These are phyloP conservation scores for Cladophialophora carrionii DNA, from an alignment of 2,329 filamentous ascomycete genomes.

Conservation along the genomic window DNA sequence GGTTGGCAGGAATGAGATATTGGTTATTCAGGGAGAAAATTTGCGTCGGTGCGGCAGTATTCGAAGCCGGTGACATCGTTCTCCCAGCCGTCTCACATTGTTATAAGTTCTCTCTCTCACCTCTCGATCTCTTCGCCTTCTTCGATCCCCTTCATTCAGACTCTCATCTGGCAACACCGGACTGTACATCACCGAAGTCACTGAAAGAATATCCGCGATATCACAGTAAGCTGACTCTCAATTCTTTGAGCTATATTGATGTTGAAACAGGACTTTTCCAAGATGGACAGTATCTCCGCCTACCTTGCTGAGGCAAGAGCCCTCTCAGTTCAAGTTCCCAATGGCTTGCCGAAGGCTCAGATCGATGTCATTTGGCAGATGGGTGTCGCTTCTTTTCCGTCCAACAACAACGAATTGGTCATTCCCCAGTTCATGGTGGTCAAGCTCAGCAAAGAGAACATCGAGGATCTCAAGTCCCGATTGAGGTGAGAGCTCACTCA, in stretches of 20 bases:
- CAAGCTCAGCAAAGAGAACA: conserved; percentile 41
- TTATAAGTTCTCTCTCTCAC: conserved; percentile 1
- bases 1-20: background rate
- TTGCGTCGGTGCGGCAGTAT: conserved; percentile 12
- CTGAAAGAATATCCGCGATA: background rate
- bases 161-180: background rate
- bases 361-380: conserved; percentile 43
- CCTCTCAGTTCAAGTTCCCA: background rate
- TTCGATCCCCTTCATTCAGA: background rate
- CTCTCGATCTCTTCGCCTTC: background rate
- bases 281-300: conserved; percentile 14
- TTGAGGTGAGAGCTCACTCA: conserved; percentile 40
- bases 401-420: conserved; percentile 43
- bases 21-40: background rate
- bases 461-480: conserved; percentile 42
- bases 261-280: conserved; percentile 2
- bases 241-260: conserved; percentile 9
- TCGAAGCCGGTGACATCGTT: background rate
- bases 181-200: background rate
- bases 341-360: conserved; percentile 12
- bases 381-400: conserved; percentile 40
- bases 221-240: background rate
- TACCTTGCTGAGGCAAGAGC: background rate
- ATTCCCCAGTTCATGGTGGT: conserved; percentile 42
- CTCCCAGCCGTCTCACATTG: background rate